Evolutionary conservation across 805 yeast genomes (phyloP).

Genomic region (Candida boleticola): DNA sequence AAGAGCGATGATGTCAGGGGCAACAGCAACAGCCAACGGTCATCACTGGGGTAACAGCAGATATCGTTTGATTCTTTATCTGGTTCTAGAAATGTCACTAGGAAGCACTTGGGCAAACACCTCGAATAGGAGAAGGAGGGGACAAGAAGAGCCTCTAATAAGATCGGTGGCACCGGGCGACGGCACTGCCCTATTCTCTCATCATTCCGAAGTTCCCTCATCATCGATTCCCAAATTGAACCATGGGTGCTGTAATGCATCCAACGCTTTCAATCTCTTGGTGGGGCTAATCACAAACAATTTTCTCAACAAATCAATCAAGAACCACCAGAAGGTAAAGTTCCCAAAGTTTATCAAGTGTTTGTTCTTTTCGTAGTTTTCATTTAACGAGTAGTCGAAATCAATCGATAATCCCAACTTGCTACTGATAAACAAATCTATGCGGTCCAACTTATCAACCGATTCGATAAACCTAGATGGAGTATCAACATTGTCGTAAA

Average conservation of each 20-base stretch:
- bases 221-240: constrained; percentile 46
- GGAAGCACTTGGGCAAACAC: too few relatives aligned
- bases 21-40: too few relatives aligned
- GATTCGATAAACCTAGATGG: constrained; percentile 36
- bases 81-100: too few relatives aligned
- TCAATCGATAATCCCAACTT: constrained; percentile 40
- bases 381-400: constrained; percentile 37
- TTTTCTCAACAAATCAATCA: constrained; percentile 44
- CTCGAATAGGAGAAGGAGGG: too few relatives aligned
- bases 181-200: too few relatives aligned
- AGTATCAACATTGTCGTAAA: constrained; percentile 18
- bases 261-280: constrained; percentile 38
- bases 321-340: constrained; percentile 81
- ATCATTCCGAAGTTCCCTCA: constrained; percentile 34
- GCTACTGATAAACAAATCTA: constrained; percentile 44
- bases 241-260: constrained; percentile 48
- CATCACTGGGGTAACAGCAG: too few relatives aligned
- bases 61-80: too few relatives aligned
- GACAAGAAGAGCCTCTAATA: too few relatives aligned
- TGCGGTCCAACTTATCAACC: constrained; percentile 40
- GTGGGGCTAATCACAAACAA: constrained; percentile 39
- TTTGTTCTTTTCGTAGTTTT: constrained; percentile 36
- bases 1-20: too few relatives aligned
- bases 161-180: too few relatives aligned
- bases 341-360: constrained; percentile 53